Base-by-base conservation (phyloP, 371 early-diverging fungal genomes). In the Choanephora cucurbitarum region DNA sequence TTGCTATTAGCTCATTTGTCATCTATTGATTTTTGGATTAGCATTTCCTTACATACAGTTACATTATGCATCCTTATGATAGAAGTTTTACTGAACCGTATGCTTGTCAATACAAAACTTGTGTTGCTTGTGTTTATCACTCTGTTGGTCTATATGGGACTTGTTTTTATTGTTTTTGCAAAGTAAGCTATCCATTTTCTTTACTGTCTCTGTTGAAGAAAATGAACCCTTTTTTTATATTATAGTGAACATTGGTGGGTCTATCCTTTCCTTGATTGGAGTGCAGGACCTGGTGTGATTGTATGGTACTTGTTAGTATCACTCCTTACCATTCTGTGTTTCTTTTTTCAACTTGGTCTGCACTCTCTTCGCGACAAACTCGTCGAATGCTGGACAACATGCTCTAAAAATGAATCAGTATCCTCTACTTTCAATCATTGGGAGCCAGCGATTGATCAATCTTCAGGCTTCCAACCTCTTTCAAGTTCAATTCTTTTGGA, bases 251-350 rank as follows among this genome's bases (percentile, higher is more conserved):
- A 61, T 0, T 54, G 37, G 13, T 84, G 84, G 81, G 79, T 80
- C 0, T 81, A 84, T 60, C 70, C 79, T 0, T 81, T 84, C 52
- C 52, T 84, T 44, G 54, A 79, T 45, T 84, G 84, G 82, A 44
- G 53, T 15, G 72, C 74, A 44, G 84, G 84, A 1, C 56, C 67
- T 0, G 65, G 55, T 2, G 70, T 73, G 7, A 78, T 72, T 2
- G 61, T 70, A 7, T 75, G 70, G 66, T 81, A 81, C 40, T 18
- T 74, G 34, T 7, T 28, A 5, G 28, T 28, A 3, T 28, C 28
- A 3, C 7, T 28, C 7, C 28, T 28, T 5, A 28, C 28, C 7
- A 28, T 28, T 7, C 28, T 28, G 5, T 28, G 28, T 7, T 28
- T 28, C 28, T 28, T 28, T 28, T 28, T 28, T 7, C 28, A 28